Base-by-base conservation (phyloP, 345 rosid genomes). In the Brassica incana region DNA sequence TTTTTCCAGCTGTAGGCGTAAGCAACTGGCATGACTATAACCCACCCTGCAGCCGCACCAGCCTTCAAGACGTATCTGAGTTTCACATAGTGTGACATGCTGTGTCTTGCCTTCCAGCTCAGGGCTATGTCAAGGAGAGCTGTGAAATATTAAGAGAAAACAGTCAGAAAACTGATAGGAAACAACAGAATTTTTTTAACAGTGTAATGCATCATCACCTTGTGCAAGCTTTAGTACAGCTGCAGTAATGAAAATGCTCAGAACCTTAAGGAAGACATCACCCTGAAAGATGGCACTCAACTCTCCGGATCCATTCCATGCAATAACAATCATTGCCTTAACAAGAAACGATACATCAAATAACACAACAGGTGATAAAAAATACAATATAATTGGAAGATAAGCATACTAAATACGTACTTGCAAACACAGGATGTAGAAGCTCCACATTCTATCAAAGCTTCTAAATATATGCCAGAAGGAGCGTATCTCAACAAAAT, bases 391-490 rank as follows among this genome's bases (percentile, higher is more conserved):
- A 60, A 8, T 40, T 29, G 30, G 30, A 29, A 29, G 30, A 29
- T 29, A 29, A 29, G 30, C 32, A 29, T 29, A 29, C 32, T 29
- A 29, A 29, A 29, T 29, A 29, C 32, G 63, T 81, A 88, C 92
- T 87, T 88, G 92, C 73, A 88, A 82, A 64, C 82, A 83, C 82
- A 88, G 81, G 71, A 88, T 84, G 43, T 81, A 87, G 73, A 88
- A 88, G 69, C 87, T 88, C 92, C 92, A 88, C 90, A 88, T 84
- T 75, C 92, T 85, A 75, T 88, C 90, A 54, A 88, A 88, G 72
- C 90, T 88, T 88, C 90, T 83, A 78, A 88, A 88, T 67, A 88
- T 69, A 71, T 88, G 92, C 86, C 87, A 88, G 80, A 87, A 88
- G 72, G 92, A 84, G 60, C 90, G 83, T 76, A 87, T 85, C 81